phyloP scores from a whole-genome alignment of 225 moss, liverwort and hornwort species.

The Bryum argenteum region DNA sequence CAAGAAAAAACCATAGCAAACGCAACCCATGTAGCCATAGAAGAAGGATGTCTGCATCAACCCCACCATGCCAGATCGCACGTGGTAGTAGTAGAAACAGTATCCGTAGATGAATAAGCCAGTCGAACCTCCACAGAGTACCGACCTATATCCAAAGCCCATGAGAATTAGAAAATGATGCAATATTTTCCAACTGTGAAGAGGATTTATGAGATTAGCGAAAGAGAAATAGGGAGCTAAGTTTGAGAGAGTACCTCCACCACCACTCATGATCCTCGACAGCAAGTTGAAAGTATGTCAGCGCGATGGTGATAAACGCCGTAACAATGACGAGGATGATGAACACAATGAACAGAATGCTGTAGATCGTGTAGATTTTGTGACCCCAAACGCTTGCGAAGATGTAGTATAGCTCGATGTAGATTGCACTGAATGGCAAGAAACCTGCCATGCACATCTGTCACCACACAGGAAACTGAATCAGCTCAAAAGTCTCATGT shows the following conservation, averaged over 20 bases:
- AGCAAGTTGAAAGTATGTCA: conserved; percentile 94
- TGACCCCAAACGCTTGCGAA: conserved; percentile 98
- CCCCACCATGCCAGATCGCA: conserved; percentile 82
- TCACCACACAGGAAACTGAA: conserved; percentile 15
- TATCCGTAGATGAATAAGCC: conserved; percentile 88
- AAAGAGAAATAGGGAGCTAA: not conserved
- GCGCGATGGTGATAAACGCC: conserved; percentile 88
- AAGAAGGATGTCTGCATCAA: conserved; percentile 92
- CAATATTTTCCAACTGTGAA: not conserved
- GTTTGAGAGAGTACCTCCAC: conserved; percentile 69
- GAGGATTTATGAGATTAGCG: not conserved
- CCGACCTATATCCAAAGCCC: conserved; percentile 64
- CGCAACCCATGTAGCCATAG: conserved; percentile 97
- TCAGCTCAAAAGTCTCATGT: conserved; percentile 10
- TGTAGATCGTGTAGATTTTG: conserved; percentile 95
- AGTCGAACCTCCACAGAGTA: conserved; percentile 92
- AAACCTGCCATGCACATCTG: conserved; percentile 99
- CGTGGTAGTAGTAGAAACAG: conserved; percentile 84
- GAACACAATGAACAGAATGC: conserved; percentile 91
- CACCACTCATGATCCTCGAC: conserved; percentile 99
- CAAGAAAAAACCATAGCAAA: conserved; percentile 93
- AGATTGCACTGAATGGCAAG: conserved; percentile 96
- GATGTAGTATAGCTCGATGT: conserved; percentile 96
- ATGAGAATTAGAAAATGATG: conserved; percentile 3
- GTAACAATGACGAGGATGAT: conserved; percentile 93